A percentile compares a stretch with the other conserved stretches of the same genome.
Evolutionary conservation across 805 yeast species (phyloP).

Genomic region (Saccharomycopsis babjevae): DNA sequence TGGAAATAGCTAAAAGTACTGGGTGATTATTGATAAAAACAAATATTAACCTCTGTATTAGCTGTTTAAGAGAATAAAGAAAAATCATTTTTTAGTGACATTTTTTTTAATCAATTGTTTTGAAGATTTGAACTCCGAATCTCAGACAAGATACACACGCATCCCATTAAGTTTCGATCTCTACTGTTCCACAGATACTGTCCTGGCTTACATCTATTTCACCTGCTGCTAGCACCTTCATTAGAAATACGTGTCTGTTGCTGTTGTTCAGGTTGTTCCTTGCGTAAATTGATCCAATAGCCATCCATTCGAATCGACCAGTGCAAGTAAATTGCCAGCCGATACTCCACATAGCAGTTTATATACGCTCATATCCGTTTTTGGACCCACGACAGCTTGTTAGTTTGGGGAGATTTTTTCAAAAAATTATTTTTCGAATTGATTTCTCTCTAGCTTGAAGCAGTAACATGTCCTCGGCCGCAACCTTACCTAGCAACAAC

Average conservation of each 20-base stretch:
- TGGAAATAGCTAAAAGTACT: not conserved
- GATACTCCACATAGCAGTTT: too few relatives aligned
- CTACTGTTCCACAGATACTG: not conserved
- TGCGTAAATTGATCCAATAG: not conserved
- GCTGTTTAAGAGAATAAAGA: not conserved
- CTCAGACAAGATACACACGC: not conserved
- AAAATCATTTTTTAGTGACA: not conserved
- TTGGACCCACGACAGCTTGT: too few relatives aligned
- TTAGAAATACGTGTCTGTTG: not conserved
- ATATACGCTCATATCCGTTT: too few relatives aligned
- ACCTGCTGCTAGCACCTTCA: not conserved
- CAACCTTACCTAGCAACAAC: not conserved
- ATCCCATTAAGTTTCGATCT: not conserved
- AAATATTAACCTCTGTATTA: not conserved
- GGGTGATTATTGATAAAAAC: not conserved
- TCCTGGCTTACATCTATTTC: too few relatives aligned
- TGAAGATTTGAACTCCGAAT: not conserved
- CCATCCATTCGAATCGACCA: not conserved
- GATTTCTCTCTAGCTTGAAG: not conserved
- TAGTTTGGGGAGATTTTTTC: too few relatives aligned
- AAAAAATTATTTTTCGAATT: too few relatives aligned
- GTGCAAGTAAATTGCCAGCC: too few relatives aligned
- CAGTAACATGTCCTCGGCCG: not conserved
- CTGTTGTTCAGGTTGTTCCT: not conserved
- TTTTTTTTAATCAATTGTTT: not conserved